Base-by-base conservation (phyloP, 306 rosid genomes). In the Trichosanthes cucumerina region DNA sequence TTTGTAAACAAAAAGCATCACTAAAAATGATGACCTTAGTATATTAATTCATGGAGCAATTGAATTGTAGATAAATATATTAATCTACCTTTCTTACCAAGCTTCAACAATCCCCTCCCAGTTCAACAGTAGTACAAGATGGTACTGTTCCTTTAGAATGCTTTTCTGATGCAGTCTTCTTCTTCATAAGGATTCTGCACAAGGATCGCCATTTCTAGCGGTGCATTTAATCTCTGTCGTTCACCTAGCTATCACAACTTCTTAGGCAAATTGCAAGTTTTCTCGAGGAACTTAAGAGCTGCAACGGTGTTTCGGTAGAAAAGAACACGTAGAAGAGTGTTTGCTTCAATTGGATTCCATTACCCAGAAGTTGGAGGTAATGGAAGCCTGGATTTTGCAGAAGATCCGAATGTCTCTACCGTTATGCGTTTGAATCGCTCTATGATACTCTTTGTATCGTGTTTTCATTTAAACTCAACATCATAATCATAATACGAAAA, bases 351-450 rank as follows among this genome's bases (percentile, higher is more conserved):
- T 65, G 97, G 94, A 77, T 85, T 86, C 99, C 99, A 95, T 83
- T 95, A 92, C 68, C 97, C 97, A 0, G 99, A 84, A 79, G 99
- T 91, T 54, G 97, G 97, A 73, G 99, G 99, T 52, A 95, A 82
- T 79, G 97, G 99, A 79, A 95, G 92, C 79, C 83, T 92, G 80
- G 97, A 95, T 88, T 89, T 87, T 64, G 90, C 93, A 41, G 96
- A 88, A 53, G 97, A 88, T 81, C 93, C 96, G 58, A 84, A 92
- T 18, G 90, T 66, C 90, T 91, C 99, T 70, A 92, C 60, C 10
- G 97, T 92, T 76, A 79, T 47, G 12, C 89, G 88, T 82, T 91
- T 89, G 81, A 89, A 95, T 80, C 88, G 91, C 76, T 95, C 97
- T 28, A 92, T 82, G 78, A 95, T 86, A 83, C 81, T 86, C 73